Conservation (phyloP, 78 protist species). For the Emiliania huxleyi region DNA sequence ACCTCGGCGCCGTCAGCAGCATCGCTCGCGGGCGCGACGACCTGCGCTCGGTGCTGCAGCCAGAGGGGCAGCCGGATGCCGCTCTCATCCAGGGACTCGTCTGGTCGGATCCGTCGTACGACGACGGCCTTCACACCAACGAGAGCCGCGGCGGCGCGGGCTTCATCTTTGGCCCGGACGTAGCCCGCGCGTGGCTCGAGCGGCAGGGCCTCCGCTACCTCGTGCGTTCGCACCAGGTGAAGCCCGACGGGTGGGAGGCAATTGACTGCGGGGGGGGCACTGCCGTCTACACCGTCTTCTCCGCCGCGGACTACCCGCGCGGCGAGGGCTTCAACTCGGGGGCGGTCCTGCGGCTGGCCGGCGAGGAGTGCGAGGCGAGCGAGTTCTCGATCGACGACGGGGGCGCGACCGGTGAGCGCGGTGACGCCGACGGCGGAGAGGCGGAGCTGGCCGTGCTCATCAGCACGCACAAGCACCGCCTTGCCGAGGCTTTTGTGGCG, state of each 20-base stretch:
- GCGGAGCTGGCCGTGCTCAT: too few species aligned
- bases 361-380: background rate
- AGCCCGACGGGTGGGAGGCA: background rate
- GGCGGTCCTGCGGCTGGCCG: background rate
- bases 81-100: background rate
- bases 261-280: background rate
- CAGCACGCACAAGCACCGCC: too few species aligned
- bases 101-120: background rate
- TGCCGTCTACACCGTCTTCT: background rate
- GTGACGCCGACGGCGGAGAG: too few species aligned
- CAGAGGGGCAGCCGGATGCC: background rate
- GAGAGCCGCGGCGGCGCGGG: background rate
- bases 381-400: background rate
- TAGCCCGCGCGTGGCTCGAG: background rate
- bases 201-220: background rate
- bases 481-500: too few species aligned
- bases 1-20: background rate
- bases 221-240: slow-evolving; percentile 36
- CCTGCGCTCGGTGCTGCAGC: background rate
- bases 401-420: too few species aligned
- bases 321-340: background rate
- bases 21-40: background rate
- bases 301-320: background rate
- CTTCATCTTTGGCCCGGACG: background rate
- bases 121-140: background rate